phyloP scores from a whole-genome alignment of 345 rosid species.

The Ailanthus altissimus region DNA sequence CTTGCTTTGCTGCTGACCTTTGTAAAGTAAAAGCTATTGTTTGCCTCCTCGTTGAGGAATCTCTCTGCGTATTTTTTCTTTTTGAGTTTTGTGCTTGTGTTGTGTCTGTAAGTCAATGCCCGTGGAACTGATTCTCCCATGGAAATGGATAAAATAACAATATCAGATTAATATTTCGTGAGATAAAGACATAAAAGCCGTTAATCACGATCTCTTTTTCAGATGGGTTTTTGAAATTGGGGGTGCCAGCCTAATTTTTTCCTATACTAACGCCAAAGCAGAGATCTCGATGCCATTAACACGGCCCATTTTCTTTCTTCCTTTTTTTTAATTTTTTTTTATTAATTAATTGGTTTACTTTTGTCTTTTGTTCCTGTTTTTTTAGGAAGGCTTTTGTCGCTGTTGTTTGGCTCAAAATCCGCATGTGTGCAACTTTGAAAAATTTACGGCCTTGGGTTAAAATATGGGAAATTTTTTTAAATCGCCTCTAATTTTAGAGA shows the following conservation, averaged over 20 bases:
- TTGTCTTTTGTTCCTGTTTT: not conserved
- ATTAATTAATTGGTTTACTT: not conserved
- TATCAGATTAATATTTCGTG: not conserved
- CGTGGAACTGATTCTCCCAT: conserved; percentile 47
- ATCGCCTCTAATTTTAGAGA: no score
- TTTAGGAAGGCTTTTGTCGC: not conserved
- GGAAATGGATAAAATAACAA: conserved; percentile 7
- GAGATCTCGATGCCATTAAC: conserved; percentile 45
- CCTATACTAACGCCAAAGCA: conserved; percentile 18
- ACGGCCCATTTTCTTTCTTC: not conserved
- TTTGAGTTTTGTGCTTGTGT: conserved; percentile 1
- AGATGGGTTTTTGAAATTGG: conserved; percentile 5
- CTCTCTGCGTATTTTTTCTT: conserved; percentile 25
- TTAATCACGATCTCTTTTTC: conserved; percentile 45
- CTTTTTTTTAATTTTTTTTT: not conserved
- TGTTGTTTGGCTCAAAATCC: not conserved
- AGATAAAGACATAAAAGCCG: conserved; percentile 48
- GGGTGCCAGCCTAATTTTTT: not conserved
- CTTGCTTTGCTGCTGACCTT: conserved; percentile 43
- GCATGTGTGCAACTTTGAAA: conserved; percentile 16
- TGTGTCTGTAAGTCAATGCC: conserved; percentile 55
- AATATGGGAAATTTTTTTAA: no score
- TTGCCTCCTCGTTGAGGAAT: conserved; percentile 72
- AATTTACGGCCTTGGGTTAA: not conserved
- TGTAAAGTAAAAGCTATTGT: conserved; percentile 47